Conservation (phyloP, 2,329 filamentous ascomycete genomes). For the Stromatinia cepivora region DNA sequence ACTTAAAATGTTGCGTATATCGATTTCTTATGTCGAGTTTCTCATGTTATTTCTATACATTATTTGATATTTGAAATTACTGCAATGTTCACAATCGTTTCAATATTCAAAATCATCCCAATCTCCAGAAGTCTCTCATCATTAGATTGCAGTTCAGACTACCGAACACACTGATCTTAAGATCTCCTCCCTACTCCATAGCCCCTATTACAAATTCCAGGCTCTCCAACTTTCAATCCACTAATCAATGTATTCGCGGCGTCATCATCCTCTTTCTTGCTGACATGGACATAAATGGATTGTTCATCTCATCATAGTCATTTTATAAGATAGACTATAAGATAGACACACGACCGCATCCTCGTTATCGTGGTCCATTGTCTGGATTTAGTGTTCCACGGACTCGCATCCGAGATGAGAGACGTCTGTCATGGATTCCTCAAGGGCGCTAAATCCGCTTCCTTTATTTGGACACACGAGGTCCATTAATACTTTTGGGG, state of each 20-base stretch:
- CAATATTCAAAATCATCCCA: too few species aligned
- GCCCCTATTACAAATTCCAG: not conserved
- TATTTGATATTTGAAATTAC: too few species aligned
- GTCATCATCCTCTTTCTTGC: not conserved
- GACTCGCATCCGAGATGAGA: not conserved
- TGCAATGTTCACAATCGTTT: too few species aligned
- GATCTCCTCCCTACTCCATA: not conserved
- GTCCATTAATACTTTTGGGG: not conserved
- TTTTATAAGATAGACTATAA: too few species aligned
- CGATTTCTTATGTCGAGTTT: not conserved
- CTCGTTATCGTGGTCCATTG: rapidly evolving
- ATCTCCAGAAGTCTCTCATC: too few species aligned
- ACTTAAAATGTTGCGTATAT: not conserved
- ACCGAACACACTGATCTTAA: not conserved
- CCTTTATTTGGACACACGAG: not conserved
- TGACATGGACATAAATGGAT: too few species aligned
- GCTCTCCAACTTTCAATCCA: not conserved
- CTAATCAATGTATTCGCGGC: not conserved
- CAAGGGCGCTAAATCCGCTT: not conserved
- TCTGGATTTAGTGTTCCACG: rapidly evolving
- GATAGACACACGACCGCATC: too few species aligned
- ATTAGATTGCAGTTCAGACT: not conserved
- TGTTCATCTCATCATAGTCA: not conserved
- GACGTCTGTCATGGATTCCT: not conserved
- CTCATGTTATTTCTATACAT: not conserved